Conservation (phyloP, 495 filamentous ascomycete genomes). For the Neurospora hispaniola region DNA sequence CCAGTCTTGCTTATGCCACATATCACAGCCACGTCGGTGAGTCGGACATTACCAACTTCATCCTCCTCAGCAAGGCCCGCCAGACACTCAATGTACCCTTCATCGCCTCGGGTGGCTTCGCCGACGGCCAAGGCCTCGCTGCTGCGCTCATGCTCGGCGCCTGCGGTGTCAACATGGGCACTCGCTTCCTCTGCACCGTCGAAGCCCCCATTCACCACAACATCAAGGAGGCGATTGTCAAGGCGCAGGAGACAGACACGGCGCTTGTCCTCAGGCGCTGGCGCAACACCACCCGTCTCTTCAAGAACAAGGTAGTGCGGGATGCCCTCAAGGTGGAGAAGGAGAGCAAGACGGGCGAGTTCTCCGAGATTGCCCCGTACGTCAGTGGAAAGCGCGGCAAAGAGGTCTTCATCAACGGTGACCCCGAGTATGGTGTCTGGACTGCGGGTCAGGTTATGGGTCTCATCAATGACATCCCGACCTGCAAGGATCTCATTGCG, state of each 20-base stretch:
- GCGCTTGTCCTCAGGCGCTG: slow-evolving; percentile 80
- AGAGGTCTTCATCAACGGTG: slow-evolving; percentile 86
- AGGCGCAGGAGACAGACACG: slow-evolving; percentile 82
- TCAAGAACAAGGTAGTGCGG: slow-evolving; percentile 76
- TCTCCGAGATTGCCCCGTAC: slow-evolving; percentile 78
- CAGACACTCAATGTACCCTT: slow-evolving; percentile 82
- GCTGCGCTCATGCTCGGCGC: slow-evolving; percentile 87
- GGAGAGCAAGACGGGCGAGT: slow-evolving; percentile 79
- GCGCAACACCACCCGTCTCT: slow-evolving; percentile 86
- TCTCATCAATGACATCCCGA: slow-evolving; percentile 56
- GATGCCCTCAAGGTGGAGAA: slow-evolving; percentile 73
- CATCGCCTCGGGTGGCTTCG: slow-evolving; percentile 92
- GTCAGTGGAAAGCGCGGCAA: slow-evolving; percentile 88
- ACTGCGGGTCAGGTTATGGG: slow-evolving; percentile 57
- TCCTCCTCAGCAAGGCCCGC: slow-evolving; percentile 74
- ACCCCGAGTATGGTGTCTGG: slow-evolving; percentile 78
- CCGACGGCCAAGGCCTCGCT: slow-evolving; percentile 86
- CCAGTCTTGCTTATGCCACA: background rate
- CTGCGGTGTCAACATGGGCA: slow-evolving; percentile 95
- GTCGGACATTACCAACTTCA: slow-evolving; percentile 95
- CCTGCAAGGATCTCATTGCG: slow-evolving; percentile 42
- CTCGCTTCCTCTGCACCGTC: slow-evolving; percentile 85
- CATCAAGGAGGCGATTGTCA: slow-evolving; percentile 86
- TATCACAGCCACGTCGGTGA: slow-evolving; percentile 62
- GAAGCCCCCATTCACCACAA: slow-evolving; percentile 89